These are phyloP conservation scores for Aspergillus niger DNA, from an alignment of 2,329 filamentous ascomycete species.

Conservation along the genomic window DNA sequence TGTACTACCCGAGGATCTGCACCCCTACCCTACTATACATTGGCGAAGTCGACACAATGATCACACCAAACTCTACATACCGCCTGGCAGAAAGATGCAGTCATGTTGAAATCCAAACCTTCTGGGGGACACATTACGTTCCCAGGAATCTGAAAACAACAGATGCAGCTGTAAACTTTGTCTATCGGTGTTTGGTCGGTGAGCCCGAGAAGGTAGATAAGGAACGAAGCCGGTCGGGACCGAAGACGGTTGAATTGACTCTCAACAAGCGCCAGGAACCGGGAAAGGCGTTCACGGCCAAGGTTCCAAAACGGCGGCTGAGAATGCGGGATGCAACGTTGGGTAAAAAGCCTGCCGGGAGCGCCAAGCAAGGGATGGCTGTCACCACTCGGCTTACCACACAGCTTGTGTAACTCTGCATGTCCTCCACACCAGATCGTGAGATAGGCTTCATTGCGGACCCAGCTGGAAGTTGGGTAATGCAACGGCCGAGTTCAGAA, in stretches of 20 bases:
- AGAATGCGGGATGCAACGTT: background rate
- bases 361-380: too few species aligned
- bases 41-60: background rate
- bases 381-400: too few species aligned
- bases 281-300: background rate
- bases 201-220: background rate
- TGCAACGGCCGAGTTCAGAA: background rate
- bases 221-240: background rate
- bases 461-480: background rate
- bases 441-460: too few species aligned
- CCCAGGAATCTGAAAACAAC: background rate
- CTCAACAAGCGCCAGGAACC: background rate
- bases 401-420: too few species aligned
- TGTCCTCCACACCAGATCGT: too few species aligned
- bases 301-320: background rate
- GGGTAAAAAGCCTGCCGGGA: background rate
- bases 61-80: background rate
- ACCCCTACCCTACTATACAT: slow-evolving; percentile 3
- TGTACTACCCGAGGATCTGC: background rate
- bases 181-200: background rate
- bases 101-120: background rate
- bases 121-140: background rate
- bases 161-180: background rate
- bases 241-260: background rate
- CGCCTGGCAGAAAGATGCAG: background rate